phyloP scores from a whole-genome alignment of 306 rosid species.

The Ammopiptanthus mongolicus region DNA sequence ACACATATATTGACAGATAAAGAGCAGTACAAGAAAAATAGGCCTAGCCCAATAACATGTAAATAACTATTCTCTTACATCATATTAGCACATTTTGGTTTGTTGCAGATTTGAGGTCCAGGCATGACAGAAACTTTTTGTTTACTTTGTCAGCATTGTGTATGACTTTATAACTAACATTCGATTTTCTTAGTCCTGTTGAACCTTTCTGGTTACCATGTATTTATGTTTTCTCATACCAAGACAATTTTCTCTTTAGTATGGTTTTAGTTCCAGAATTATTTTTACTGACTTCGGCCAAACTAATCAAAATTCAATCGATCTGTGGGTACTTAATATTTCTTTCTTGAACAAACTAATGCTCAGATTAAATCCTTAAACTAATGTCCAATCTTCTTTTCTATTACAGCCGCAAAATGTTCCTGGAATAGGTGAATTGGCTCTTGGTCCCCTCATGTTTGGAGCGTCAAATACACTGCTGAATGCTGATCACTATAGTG shows the following conservation, averaged over 20 bases:
- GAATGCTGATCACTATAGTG: constrained; percentile 80
- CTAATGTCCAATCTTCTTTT: constrained; percentile 7
- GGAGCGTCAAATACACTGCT: constrained; percentile 77
- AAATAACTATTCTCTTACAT: no score
- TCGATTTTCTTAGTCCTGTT: not conserved
- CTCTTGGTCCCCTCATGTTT: constrained; percentile 75
- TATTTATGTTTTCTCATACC: not conserved
- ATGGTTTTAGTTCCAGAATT: not conserved
- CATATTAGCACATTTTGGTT: not conserved
- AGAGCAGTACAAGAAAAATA: no score
- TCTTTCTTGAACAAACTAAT: not conserved
- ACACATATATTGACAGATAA: no score
- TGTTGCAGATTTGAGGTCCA: not conserved
- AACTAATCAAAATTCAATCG: not conserved
- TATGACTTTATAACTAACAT: not conserved
- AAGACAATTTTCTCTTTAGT: not conserved
- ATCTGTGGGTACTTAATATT: not conserved
- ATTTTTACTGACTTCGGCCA: not conserved
- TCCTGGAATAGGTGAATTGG: constrained; percentile 95
- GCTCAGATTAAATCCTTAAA: not conserved
- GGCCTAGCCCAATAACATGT: no score
- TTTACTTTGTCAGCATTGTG: not conserved
- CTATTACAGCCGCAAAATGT: constrained; percentile 53
- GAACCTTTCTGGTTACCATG: not conserved
- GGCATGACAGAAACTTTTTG: not conserved